phyloP scores from a whole-genome alignment of 1,284 basidiomycete genomes.

The Sanghuangporus sanghuang region DNA sequence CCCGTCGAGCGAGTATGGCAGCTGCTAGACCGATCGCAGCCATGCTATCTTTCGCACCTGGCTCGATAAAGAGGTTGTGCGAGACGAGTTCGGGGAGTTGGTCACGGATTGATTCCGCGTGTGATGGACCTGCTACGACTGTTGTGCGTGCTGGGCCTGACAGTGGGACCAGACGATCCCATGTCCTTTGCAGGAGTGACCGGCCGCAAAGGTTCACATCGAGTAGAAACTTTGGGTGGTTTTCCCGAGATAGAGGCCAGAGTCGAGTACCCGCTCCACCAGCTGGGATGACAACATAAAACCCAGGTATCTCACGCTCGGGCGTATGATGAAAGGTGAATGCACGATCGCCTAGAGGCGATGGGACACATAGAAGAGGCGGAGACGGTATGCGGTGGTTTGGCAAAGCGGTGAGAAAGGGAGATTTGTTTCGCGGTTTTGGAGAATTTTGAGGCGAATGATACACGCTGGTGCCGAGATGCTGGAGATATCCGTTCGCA shows the following conservation, averaged over 20 bases:
- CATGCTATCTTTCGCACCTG: conserved; percentile 81
- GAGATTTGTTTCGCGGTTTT: conserved; percentile 61
- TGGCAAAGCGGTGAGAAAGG: conserved; percentile 57
- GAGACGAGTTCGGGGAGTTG: conserved; percentile 66
- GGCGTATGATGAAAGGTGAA: conserved; percentile 40
- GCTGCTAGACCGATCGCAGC: conserved; percentile 84
- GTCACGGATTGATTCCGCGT: conserved; percentile 62
- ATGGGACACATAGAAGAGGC: conserved; percentile 35
- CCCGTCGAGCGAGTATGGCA: conserved; percentile 65
- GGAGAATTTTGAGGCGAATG: conserved; percentile 66
- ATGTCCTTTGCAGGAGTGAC: conserved; percentile 78
- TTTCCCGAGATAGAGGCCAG: conserved; percentile 79
- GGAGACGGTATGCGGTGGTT: conserved; percentile 34
- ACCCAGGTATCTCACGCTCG: conserved; percentile 69
- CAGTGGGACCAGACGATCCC: conserved; percentile 78
- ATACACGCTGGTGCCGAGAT: conserved; percentile 33
- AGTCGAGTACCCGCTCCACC: conserved; percentile 81
- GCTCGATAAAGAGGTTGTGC: conserved; percentile 71
- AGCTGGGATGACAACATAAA: conserved; percentile 82
- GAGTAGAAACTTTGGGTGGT: conserved; percentile 77
- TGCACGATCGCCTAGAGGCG: conserved; percentile 61
- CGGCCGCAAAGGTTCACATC: conserved; percentile 78
- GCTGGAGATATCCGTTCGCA: conserved; percentile 14
- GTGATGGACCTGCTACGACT: conserved; percentile 72
- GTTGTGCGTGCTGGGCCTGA: conserved; percentile 66